Evolutionary conservation across 2,329 filamentous ascomycete species (phyloP).

Genomic region (Knoxdaviesia capensis): DNA sequence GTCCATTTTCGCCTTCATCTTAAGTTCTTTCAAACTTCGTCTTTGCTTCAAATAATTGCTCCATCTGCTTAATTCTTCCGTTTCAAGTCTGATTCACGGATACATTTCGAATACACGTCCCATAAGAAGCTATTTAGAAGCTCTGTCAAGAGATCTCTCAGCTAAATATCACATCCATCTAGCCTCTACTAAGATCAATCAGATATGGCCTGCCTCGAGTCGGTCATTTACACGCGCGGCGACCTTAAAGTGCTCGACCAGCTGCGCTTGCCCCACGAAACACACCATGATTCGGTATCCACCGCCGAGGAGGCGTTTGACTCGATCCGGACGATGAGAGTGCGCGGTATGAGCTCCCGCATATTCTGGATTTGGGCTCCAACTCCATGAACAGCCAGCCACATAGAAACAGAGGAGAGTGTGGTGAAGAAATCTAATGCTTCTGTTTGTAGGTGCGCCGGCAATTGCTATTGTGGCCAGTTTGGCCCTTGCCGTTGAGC

Average conservation of each 20-base stretch:
- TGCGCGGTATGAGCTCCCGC: slow-evolving; percentile 27
- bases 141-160: no score
- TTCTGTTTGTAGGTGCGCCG: slow-evolving; percentile 34
- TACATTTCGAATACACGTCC: no score
- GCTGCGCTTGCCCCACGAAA: slow-evolving; percentile 61
- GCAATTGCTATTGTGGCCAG: slow-evolving; percentile 97
- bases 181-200: not conserved
- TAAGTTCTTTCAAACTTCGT: not conserved
- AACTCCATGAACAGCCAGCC: not conserved
- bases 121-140: no score
- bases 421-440: not conserved
- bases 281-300: slow-evolving; percentile 54
- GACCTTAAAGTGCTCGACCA: slow-evolving; percentile 64
- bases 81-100: no score
- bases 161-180: not conserved
- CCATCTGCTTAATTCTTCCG: no score
- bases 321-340: slow-evolving; percentile 62
- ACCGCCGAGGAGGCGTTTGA: slow-evolving; percentile 61
- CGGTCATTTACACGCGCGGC: slow-evolving; percentile 56
- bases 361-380: not conserved
- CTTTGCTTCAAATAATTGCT: no score
- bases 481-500: slow-evolving; percentile 69
- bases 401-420: not conserved
- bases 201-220: slow-evolving; percentile 42
- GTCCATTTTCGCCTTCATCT: not conserved